Percentiles rank a stretch among this genome's conserved stretches.
These are phyloP conservation scores for Hymenoscyphus albidus DNA, from an alignment of 2,329 filamentous ascomycete genomes.

Conservation along the genomic window DNA sequence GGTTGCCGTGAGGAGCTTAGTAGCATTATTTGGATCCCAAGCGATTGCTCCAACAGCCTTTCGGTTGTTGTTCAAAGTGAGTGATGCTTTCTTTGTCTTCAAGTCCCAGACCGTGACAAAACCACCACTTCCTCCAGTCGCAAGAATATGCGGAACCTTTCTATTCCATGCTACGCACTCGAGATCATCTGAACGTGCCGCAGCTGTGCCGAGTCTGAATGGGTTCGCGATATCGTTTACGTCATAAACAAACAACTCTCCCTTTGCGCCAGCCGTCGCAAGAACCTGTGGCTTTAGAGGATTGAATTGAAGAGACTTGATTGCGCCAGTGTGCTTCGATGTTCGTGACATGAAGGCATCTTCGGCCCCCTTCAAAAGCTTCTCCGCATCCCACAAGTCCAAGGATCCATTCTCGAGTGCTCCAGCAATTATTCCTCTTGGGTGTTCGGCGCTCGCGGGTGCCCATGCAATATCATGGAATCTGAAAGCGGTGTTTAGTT, in stretches of 20 bases:
- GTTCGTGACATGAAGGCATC: conserved; percentile 84
- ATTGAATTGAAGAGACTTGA: conserved; percentile 97
- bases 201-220: conserved; percentile 82
- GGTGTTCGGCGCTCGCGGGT: conserved; percentile 70
- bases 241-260: conserved; percentile 94
- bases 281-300: conserved; percentile 85
- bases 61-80: conserved; percentile 89
- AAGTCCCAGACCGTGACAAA: conserved; percentile 99
- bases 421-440: conserved; percentile 87
- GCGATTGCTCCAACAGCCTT: conserved; percentile 94
- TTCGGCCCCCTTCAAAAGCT: conserved; percentile 52
- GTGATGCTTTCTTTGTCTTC: conserved; percentile 94
- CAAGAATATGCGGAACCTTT: conserved; percentile 93
- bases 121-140: conserved; percentile 86
- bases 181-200: conserved; percentile 88
- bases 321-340: conserved; percentile 84
- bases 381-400: conserved; percentile 86
- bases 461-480: conserved; percentile 98
- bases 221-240: conserved; percentile 84
- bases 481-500: conserved; percentile 43
- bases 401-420: conserved; percentile 92
- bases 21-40: conserved; percentile 95
- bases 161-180: conserved; percentile 98
- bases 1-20: conserved; percentile 88
- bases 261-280: conserved; percentile 88